These are phyloP conservation scores for Myriosclerotinia scirpicola DNA, from an alignment of 2,329 filamentous ascomycete genomes.

Conservation along the genomic window DNA sequence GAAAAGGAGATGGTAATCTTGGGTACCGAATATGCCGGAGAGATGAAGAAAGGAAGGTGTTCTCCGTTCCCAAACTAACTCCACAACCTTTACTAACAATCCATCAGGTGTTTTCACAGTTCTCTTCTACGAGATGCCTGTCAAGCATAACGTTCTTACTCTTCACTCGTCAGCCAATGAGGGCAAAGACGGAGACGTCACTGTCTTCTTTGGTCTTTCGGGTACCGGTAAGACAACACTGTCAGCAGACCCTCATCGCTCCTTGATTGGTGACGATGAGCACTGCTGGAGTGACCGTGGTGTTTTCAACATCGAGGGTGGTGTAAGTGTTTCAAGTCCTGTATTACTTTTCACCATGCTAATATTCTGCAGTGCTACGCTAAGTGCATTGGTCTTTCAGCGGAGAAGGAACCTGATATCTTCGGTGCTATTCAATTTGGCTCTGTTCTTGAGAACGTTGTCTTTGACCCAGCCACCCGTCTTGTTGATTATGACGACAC, in stretches of 20 bases:
- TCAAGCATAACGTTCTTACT: conserved; percentile 98
- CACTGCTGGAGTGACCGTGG: conserved; percentile 98
- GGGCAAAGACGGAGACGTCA: conserved; percentile 91
- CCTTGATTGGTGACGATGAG: conserved; percentile 97
- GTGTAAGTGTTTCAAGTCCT: conserved; percentile 45
- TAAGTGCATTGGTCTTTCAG: conserved; percentile 96
- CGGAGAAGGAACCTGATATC: conserved; percentile 99
- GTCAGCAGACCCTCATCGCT: conserved; percentile 94
- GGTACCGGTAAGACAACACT: conserved; percentile 98
- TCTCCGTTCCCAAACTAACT: too few relatives aligned
- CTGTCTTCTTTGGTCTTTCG: conserved; percentile 98
- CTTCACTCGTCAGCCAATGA: conserved; percentile 99
- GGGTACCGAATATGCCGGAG: conserved; percentile 95
- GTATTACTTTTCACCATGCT: conserved; percentile 11
- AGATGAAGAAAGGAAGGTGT: conserved; percentile 99
- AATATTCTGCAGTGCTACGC: conserved; percentile 70
- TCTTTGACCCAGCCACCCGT: conserved; percentile 89
- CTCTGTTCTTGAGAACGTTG: conserved; percentile 96
- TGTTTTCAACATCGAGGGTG: conserved; percentile 99
- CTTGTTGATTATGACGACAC: conserved; percentile 93
- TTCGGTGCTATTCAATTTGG: conserved; percentile 94
- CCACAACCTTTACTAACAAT: too few relatives aligned
- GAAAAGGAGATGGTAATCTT: conserved; percentile 99
- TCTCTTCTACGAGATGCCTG: conserved; percentile 99
- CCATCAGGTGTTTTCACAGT: conserved; percentile 98